Base-by-base conservation (phyloP, 768 basidiomycete species). In the Russula sp. region DNA sequence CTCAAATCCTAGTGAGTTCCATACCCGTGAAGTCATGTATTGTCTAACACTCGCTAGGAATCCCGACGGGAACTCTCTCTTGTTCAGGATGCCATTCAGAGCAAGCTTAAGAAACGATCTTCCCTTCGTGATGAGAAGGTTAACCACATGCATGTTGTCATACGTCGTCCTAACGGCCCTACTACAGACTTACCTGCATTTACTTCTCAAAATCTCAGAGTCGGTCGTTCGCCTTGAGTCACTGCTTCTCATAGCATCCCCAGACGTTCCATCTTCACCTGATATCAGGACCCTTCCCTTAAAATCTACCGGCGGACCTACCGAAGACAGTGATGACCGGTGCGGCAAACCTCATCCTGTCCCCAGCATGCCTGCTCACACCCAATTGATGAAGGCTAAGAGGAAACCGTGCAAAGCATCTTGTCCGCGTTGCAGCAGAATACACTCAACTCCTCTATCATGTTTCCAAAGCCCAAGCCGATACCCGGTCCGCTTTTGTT, bases 371-470 rank as follows among this genome's bases (percentile, higher is more conserved):
- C 42, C 50, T 42, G 57, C 32, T 52, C 31, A 44, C 44, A 31
- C 22, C 49, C 37, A 47, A 22, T 54, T 27, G 51, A 22, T 53
- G 13, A 42, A 89, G 87, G 70, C 74, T 78, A 44, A 83, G 79
- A 66, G 82, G 82, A 9, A 85, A 83, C 71, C 80, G 85, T 50
- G 86, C 88, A 37, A 91, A 93, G 71, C 90, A 93, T 71, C 79
- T 96, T 14, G 80, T 82, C 11, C 84, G 95, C 55, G 89, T 95
- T 34, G 92, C 94, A 14, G 80, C 85, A 9, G 97, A 98, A 74
- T 98, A 96, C 71, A 90, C 84, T 10, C 95, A 98, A 71, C 80
- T 98, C 20, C 79, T 94, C 31, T 99, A 99, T 72, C 90, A 97
- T 67, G 82, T 84, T 31, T 82, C 84, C 20, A 96, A 97, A 73